phyloP scores from a whole-genome alignment of 73 alveolate genomes.

The Blepharisma japonicum region DNA sequence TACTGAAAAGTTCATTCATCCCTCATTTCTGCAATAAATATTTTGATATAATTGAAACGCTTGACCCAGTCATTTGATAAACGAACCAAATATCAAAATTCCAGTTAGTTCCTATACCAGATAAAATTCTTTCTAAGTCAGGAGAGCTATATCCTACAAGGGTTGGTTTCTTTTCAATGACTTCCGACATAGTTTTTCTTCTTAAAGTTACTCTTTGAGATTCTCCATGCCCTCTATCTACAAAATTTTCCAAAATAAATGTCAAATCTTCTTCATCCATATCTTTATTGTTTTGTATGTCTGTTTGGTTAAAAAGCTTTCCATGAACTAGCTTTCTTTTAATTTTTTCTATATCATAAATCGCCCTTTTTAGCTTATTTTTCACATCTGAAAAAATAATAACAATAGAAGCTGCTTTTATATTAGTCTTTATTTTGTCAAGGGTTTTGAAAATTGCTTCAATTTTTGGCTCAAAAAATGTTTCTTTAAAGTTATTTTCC shows the following conservation, averaged over 20 bases:
- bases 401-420: not conserved
- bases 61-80: not conserved
- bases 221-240: not conserved
- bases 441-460: not conserved
- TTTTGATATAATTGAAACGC: conserved; percentile 25
- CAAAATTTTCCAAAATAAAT: not conserved
- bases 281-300: not conserved
- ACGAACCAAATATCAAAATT: conserved; percentile 25
- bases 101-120: conserved; percentile 1
- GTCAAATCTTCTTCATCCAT: conserved; percentile 19
- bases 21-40: conserved; percentile 33
- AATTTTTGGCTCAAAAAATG: not conserved
- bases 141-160: too few relatives aligned
- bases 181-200: too few relatives aligned
- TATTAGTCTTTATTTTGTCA: not conserved
- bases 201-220: not conserved
- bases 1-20: conserved; percentile 38
- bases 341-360: not conserved
- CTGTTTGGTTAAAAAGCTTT: not conserved
- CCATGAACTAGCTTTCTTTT: not conserved
- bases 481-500: not conserved
- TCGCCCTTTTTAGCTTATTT: not conserved
- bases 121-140: not conserved
- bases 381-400: conserved; percentile 6
- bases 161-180: too few relatives aligned